Evolutionary conservation across 352 stramenopile genomes (phyloP), one percentile per base, ranked within the genome.

Genomic region (Elongisporangium undulatum): DNA sequence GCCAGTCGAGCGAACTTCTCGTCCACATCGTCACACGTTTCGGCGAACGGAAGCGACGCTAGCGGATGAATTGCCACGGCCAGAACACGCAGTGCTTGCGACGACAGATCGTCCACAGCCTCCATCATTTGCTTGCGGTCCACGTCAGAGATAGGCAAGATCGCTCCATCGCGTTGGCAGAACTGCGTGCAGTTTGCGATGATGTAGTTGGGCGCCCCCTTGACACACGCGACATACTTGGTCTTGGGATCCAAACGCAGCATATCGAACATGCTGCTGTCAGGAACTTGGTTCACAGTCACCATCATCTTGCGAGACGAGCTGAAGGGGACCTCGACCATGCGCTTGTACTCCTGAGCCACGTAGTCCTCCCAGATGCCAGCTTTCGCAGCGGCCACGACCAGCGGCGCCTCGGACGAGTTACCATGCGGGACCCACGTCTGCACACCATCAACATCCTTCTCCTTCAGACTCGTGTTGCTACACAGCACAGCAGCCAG

Each of bases 261-360:
- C 3, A 56, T 66, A 48, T 77, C 77, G 21, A 86, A 79, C 70
- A 74, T 75, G 2, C 63, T 65, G 1, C 50, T 65, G 26, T n/a
- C 22, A 9, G 78, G 76, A 4, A 91, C 48, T 0, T 67, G 61
- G 51, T 89, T 84, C n/a, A 91, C 74, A 3, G 82, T 91, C 48
- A 91, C 70, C 96, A 99, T 99, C 65, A 88, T 90, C 72, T 99
- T 99, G 22, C 89, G 81, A 8, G 97, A 92, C 15, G 92, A 98
- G 22, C 75, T 97, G 77, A 99, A 99, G 0, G 95, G 90, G 49
- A 98, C 85, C 79, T 98, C 94, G 13, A 85, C 79, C 0, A 92
- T 38, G 10, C 96, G 82, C 20, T 79, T 84, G 75, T 80, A 92
- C 66, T 81, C 75, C n/a, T 55, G 56, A 2, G 70, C 17, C 13